These are phyloP conservation scores for Phialophora expanda DNA, from an alignment of 2,329 filamentous ascomycete species.

Conservation along the genomic window DNA sequence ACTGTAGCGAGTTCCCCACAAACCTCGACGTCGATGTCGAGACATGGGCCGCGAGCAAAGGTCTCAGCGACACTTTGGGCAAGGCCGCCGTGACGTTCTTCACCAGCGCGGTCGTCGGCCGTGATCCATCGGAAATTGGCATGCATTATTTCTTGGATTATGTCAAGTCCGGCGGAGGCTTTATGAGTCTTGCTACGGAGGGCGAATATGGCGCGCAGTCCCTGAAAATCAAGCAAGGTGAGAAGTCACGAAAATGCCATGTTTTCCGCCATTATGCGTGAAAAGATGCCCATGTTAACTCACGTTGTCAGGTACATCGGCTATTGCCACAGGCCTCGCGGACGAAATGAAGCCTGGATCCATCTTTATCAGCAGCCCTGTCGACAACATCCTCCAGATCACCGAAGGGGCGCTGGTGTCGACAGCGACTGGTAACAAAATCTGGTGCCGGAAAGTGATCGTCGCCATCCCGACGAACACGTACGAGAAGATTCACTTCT, in stretches of 20 bases:
- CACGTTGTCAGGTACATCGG: constrained; percentile 24
- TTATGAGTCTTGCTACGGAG: constrained; percentile 59
- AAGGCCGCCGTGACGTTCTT: constrained; percentile 33
- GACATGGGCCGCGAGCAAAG: constrained; percentile 22
- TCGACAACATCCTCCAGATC: constrained; percentile 39
- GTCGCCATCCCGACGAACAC: constrained; percentile 58
- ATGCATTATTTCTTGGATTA: constrained; percentile 62
- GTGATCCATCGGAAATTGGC: constrained; percentile 55
- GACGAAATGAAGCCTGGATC: constrained; percentile 26
- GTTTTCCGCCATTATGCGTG: neutral
- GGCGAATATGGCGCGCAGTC: constrained; percentile 59
- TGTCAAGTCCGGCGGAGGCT: constrained; percentile 57
- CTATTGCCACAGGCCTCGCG: constrained; percentile 27
- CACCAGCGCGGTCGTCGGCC: constrained; percentile 51
- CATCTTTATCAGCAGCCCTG: constrained; percentile 25
- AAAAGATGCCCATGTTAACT: neutral
- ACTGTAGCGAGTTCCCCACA: constrained; percentile 15
- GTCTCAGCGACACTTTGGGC: constrained; percentile 8
- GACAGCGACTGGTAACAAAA: constrained; percentile 37
- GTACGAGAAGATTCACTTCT: constrained; percentile 54
- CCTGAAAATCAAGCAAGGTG: constrained; percentile 56
- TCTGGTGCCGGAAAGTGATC: constrained; percentile 52
- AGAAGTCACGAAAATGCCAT: constrained; percentile 45
- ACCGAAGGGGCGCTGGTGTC: constrained; percentile 44
- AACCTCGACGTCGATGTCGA: constrained; percentile 25